phyloP scores from a whole-genome alignment of 148 eudicot genomes.

The Rhododendron griersonianum region DNA sequence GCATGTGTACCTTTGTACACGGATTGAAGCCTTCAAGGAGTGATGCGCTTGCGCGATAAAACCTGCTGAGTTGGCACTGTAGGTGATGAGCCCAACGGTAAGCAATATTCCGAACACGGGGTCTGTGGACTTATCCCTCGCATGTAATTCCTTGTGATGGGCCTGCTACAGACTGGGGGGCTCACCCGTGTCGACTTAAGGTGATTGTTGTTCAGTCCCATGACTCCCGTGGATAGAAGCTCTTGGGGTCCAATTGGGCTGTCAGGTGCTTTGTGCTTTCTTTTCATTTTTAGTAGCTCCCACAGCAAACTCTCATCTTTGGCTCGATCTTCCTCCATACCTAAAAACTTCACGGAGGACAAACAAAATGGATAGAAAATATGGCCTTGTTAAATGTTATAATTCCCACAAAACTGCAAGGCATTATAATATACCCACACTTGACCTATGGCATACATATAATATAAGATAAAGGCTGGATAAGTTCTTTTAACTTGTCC shows the following conservation, averaged over 20 bases:
- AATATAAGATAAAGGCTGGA: neutral
- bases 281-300: neutral
- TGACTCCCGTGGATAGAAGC: neutral
- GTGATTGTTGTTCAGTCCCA: neutral
- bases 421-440: neutral
- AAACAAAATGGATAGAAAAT: neutral
- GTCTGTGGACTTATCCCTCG: neutral
- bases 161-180: neutral
- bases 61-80: neutral
- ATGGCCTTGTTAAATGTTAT: neutral
- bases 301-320: neutral
- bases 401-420: neutral
- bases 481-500: neutral
- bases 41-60: neutral
- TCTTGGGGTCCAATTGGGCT: conserved; percentile 6
- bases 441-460: neutral
- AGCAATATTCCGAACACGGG: neutral
- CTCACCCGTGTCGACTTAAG: neutral
- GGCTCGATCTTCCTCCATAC: neutral
- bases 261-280: neutral
- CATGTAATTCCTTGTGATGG: neutral
- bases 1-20: neutral
- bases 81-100: neutral
- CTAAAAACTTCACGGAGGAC: neutral
- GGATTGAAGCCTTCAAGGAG: neutral